These are phyloP conservation scores for Fusarium globosum DNA, from an alignment of 2,329 filamentous ascomycete species.

Conservation along the genomic window DNA sequence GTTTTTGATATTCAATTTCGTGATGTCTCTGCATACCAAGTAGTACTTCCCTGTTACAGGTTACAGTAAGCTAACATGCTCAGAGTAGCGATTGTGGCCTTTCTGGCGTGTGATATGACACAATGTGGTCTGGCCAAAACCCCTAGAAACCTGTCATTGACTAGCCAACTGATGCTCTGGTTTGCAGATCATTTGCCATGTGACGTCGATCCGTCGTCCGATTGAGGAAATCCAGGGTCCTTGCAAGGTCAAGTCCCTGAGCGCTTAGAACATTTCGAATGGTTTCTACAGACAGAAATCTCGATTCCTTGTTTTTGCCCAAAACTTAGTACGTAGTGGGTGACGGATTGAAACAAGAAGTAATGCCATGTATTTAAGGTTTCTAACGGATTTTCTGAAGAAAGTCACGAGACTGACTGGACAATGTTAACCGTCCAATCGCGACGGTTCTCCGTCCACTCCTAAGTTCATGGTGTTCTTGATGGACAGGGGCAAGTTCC, in stretches of 20 bases:
- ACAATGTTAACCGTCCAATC: neutral
- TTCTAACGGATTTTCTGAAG: neutral
- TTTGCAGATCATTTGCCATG: conserved; percentile 33
- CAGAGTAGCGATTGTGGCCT: neutral
- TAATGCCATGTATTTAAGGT: conserved; percentile 3
- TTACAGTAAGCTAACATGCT: neutral
- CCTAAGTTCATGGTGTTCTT: neutral
- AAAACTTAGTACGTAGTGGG: neutral
- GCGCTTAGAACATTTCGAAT: conserved; percentile 20
- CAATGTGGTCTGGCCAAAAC: neutral
- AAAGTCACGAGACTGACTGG: conserved; percentile 17
- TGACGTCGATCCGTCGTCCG: conserved; percentile 31
- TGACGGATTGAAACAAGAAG: neutral
- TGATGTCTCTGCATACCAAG: neutral
- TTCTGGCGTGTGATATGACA: neutral
- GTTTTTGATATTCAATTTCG: conserved; percentile 1
- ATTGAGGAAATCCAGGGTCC: conserved; percentile 36
- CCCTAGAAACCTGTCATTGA: neutral
- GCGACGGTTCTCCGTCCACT: conserved; percentile 4
- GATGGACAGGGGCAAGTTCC: conserved; percentile 14
- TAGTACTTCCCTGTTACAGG: neutral
- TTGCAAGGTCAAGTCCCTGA: neutral
- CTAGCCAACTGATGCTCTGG: conserved; percentile 27
- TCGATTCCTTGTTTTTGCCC: conserved; percentile 9
- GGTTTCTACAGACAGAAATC: conserved; percentile 18